A percentile compares a stretch with the other conserved stretches of the same genome.
These are phyloP conservation scores for Russula sp. DNA, from an alignment of 768 basidiomycete species.

Conservation along the genomic window DNA sequence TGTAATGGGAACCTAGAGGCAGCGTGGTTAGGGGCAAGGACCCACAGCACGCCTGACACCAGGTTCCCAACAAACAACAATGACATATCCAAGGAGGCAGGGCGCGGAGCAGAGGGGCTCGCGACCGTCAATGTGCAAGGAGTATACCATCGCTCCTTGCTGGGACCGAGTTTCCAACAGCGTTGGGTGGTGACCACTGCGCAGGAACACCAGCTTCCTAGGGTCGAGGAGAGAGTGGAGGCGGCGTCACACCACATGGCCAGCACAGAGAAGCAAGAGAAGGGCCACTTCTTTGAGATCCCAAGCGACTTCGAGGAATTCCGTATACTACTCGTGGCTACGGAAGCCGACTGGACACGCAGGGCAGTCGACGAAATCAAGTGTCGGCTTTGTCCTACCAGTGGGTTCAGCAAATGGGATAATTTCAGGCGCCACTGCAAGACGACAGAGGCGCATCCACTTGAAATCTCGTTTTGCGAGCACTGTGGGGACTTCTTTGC, in stretches of 20 bases:
- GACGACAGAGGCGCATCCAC: background rate
- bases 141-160: slow-evolving; percentile 2
- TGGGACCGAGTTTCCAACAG: slow-evolving; percentile 11
- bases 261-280: background rate
- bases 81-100: background rate
- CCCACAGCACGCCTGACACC: background rate
- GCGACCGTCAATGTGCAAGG: background rate
- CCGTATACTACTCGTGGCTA: background rate
- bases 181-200: background rate
- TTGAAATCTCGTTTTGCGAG: background rate
- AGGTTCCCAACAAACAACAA: background rate
- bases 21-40: background rate
- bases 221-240: slow-evolving; percentile 9
- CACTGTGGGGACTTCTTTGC: slow-evolving; percentile 14
- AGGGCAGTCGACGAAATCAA: background rate
- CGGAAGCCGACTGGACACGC: background rate
- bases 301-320: background rate
- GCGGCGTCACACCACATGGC: background rate
- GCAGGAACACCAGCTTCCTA: background rate
- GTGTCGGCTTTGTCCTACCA: background rate
- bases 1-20: too few species aligned
- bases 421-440: slow-evolving; percentile 8
- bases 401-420: background rate
- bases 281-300: background rate
- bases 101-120: slow-evolving; percentile 17